Evolutionary conservation across 257 asterid species (phyloP).

Genomic region (Paulownia fortunei): DNA sequence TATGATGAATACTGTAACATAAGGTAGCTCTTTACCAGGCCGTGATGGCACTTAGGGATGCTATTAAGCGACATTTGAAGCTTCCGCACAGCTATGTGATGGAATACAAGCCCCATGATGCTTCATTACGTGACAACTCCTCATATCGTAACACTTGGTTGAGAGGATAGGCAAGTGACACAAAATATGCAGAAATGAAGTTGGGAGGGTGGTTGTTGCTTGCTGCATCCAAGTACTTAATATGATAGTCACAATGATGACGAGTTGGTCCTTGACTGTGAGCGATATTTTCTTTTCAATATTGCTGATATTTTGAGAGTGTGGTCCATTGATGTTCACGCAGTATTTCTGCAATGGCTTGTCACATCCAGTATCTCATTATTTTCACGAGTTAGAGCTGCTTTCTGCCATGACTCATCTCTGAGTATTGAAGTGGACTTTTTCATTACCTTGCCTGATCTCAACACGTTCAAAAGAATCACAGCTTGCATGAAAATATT

Average conservation of each 20-base stretch:
- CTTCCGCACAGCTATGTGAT: constrained; percentile 88
- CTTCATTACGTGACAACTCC: constrained; percentile 93
- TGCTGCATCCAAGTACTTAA: constrained; percentile 10
- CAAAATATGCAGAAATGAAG: background rate
- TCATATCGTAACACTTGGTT: constrained; percentile 97
- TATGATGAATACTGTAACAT: background rate
- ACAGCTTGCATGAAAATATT: too few species aligned
- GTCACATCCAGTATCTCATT: too few species aligned
- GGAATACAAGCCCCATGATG: constrained; percentile 98
- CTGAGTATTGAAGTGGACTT: too few species aligned
- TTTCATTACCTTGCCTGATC: too few species aligned
- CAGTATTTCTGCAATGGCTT: too few species aligned
- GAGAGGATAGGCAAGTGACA: constrained; percentile 60
- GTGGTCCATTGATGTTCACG: background rate
- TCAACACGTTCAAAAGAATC: too few species aligned
- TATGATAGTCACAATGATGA: too few species aligned
- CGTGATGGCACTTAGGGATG: constrained; percentile 91
- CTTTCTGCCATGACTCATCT: too few species aligned
- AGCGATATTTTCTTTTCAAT: too few species aligned
- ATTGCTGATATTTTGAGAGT: background rate
- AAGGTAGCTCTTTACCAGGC: constrained; percentile 52
- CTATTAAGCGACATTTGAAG: constrained; percentile 87
- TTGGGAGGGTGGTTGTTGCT: background rate
- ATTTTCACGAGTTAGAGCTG: too few species aligned
- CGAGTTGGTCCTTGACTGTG: too few species aligned